Evolutionary conservation across 352 stramenopile species (phyloP), one percentile per base, ranked within the genome.

Genomic region (Peronosclerospora sorghi): DNA sequence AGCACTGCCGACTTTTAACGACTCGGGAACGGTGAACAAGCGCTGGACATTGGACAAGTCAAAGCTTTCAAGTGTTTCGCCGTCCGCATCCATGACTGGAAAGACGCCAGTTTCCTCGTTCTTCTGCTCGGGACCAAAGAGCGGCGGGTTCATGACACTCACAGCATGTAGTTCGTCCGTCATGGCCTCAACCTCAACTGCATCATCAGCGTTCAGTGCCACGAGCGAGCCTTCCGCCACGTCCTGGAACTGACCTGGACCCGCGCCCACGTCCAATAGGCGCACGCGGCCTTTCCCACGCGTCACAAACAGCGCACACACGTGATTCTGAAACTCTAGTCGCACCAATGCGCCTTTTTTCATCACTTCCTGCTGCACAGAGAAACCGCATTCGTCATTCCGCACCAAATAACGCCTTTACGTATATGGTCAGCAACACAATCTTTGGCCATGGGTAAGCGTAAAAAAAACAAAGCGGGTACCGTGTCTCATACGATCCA

Each of bases 71-170:
- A 63, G 67, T 45, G 69, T 60, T 44, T 81, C 51, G 42, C 73
- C 73, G 38, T 89, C 76, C 32, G 60, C 23, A 51, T 89, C 71
- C 30, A 82, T 66, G 10, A 73, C 70, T 0, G 76, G 73, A 54
- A 89, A 89, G 32, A 89, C 68, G 15, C 71, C 73, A 23, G 59
- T 80, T 19, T 40, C 30, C 20, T 54, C 27, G 26, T 73, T 55
- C 20, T 50, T 72, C 44, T 71, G 42, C 45, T 89, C 76, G 1
- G 54, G 27, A 14, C 71, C 73, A 18, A 73, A 76, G 27, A 89
- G 50, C 35, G 76, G 76, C 35, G 76, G 76, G 53, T 89, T 89
- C 71, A 89, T 80, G 47, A 89, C 72, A 51, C 76, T 88, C 53
- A 89, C 72, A 21, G 68, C 60, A 35, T 84, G 69, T 30, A 89